These are phyloP conservation scores for Chaetomium olivaceum DNA, from an alignment of 2,329 filamentous ascomycete species.

Conservation along the genomic window DNA sequence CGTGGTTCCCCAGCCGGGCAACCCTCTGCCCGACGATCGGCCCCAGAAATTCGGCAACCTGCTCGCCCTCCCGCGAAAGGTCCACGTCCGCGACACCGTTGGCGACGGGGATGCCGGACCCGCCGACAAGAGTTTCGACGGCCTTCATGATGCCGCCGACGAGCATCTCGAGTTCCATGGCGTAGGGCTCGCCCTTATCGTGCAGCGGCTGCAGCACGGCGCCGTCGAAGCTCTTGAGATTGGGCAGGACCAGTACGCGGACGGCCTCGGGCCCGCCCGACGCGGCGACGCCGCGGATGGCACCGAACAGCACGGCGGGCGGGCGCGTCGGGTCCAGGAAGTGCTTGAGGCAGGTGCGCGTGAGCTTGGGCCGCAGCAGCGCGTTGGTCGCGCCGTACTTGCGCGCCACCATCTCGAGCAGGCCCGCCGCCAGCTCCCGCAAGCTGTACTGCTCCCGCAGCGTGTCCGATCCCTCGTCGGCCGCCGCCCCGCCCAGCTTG, in stretches of 20 bases:
- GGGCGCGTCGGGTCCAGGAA: slow-evolving; percentile 86
- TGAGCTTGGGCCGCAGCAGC: slow-evolving; percentile 82
- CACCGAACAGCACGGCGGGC: slow-evolving; percentile 83
- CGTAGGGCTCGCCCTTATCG: slow-evolving; percentile 49
- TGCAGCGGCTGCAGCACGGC: slow-evolving; percentile 55
- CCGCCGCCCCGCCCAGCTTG: slow-evolving; percentile 62
- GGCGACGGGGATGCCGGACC: slow-evolving; percentile 31
- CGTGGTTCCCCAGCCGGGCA: slow-evolving; percentile 47
- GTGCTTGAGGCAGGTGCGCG: slow-evolving; percentile 87
- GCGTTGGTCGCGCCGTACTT: slow-evolving; percentile 82
- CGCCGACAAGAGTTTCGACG: slow-evolving; percentile 45
- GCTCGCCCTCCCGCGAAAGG: slow-evolving; percentile 43
- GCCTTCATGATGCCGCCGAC: slow-evolving; percentile 58
- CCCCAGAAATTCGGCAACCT: slow-evolving; percentile 57
- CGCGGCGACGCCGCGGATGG: slow-evolving; percentile 74
- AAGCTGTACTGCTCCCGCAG: slow-evolving; percentile 71
- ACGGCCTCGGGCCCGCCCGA: slow-evolving; percentile 69
- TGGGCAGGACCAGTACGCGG: slow-evolving; percentile 57
- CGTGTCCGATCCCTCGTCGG: slow-evolving; percentile 52
- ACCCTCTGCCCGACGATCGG: slow-evolving; percentile 55
- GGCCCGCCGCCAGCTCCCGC: slow-evolving; percentile 78
- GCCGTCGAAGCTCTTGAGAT: slow-evolving; percentile 56
- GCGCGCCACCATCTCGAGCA: slow-evolving; percentile 75
- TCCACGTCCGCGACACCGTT: slow-evolving; percentile 46
- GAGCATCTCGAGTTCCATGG: slow-evolving; percentile 56